Percentiles rank a stretch among this genome's conserved stretches.
These are phyloP conservation scores for Ceratocystis ficicola DNA, from an alignment of 2,329 filamentous ascomycete genomes.

Conservation along the genomic window DNA sequence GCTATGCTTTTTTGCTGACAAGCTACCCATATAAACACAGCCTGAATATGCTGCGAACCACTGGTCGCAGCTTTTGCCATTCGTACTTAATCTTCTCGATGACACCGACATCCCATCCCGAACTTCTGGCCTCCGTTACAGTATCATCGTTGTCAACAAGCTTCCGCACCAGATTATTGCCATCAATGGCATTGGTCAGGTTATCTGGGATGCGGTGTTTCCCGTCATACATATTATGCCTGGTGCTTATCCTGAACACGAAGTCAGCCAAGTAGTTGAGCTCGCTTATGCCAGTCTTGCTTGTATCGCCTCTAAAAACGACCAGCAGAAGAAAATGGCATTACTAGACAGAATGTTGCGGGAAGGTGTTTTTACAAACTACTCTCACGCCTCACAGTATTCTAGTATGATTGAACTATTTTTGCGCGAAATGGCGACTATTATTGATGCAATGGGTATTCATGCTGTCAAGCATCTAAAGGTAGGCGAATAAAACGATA, in stretches of 20 bases:
- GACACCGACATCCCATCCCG: constrained; percentile 45
- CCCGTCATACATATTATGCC: constrained; percentile 69
- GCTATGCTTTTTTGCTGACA: neutral
- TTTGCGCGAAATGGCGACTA: constrained; percentile 36
- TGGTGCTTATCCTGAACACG: constrained; percentile 58
- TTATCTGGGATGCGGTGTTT: constrained; percentile 58
- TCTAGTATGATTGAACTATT: constrained; percentile 45
- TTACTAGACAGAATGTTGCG: constrained; percentile 45
- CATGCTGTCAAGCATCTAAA: constrained; percentile 55
- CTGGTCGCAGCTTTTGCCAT: constrained; percentile 59
- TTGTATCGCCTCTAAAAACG: constrained; percentile 26
- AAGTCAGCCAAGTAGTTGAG: constrained; percentile 52
- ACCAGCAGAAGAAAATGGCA: constrained; percentile 28
- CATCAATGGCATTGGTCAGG: constrained; percentile 50
- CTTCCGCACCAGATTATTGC: constrained; percentile 43
- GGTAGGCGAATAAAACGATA: constrained; percentile 30
- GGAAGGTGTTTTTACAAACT: constrained; percentile 43
- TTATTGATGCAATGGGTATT: constrained; percentile 49
- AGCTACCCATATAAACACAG: constrained; percentile 26
- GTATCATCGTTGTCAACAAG: constrained; percentile 43
- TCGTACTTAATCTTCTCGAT: constrained; percentile 56
- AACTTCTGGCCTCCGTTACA: constrained; percentile 42
- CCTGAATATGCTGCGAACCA: constrained; percentile 37
- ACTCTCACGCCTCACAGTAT: constrained; percentile 48
- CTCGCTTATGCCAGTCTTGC: constrained; percentile 56